Conservation (phyloP, 2,329 filamentous ascomycete genomes). For the Stagonosporopsis tanaceti region DNA sequence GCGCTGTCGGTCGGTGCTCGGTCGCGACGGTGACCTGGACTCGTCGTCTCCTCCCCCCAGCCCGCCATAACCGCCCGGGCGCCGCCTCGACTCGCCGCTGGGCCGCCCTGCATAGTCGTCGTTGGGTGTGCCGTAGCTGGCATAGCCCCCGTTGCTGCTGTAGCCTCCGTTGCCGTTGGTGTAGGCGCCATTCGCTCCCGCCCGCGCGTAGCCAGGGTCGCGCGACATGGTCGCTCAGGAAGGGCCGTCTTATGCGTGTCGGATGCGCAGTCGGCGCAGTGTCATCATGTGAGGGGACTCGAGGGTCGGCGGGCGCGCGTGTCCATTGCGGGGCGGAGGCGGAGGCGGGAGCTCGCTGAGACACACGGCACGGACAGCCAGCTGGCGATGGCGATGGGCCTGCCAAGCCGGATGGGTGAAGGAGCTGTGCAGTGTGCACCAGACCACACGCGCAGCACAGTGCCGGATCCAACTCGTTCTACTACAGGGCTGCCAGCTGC, state of each 20-base stretch:
- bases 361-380: slow-evolving; percentile 24
- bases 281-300: slow-evolving; percentile 13
- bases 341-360: slow-evolving; percentile 25
- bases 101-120: slow-evolving; percentile 28
- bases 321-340: slow-evolving; percentile 34
- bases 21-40: slow-evolving; percentile 25
- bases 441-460: not conserved
- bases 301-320: slow-evolving; percentile 19
- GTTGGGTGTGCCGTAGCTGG: slow-evolving; percentile 29
- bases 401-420: slow-evolving; percentile 18
- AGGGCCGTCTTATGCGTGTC: slow-evolving; percentile 15
- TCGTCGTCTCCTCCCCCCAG: slow-evolving; percentile 30
- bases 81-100: slow-evolving; percentile 40
- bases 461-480: no score
- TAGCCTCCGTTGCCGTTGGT: slow-evolving; percentile 40
- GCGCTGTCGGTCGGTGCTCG: slow-evolving; percentile 39
- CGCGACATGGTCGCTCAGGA: slow-evolving; percentile 45
- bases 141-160: slow-evolving; percentile 30
- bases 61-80: slow-evolving; percentile 44
- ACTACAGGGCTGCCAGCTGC: no score
- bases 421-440: not conserved
- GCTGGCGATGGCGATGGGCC: slow-evolving; percentile 6
- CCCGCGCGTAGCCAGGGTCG: slow-evolving; percentile 42
- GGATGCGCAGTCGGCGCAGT: slow-evolving; percentile 8
- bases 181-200: slow-evolving; percentile 43